A percentile compares a stretch with the other conserved stretches of the same genome.
phyloP scores from a whole-genome alignment of 129 eudicot genomes.

The Chrysanthemum makinoi region DNA sequence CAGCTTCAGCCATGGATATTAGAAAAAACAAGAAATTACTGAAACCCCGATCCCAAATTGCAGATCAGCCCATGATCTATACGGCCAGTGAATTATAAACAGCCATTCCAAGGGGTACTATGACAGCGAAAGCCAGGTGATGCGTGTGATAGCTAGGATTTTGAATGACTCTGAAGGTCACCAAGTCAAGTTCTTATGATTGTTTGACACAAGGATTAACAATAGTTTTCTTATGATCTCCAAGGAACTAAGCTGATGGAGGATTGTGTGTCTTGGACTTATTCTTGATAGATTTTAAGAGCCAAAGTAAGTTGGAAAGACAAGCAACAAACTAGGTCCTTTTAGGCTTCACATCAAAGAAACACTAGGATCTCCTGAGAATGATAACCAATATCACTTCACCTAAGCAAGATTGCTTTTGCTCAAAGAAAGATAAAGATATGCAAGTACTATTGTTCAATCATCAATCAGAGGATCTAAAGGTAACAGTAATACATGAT shows the following conservation, averaged over 20 bases:
- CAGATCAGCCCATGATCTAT: not conserved
- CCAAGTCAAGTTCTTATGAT: too few species aligned
- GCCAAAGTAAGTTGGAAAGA: slow-evolving; percentile 11
- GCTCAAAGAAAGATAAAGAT: slow-evolving; percentile 3
- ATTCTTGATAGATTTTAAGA: not conserved
- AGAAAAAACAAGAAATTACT: not conserved
- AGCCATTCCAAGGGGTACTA: not conserved
- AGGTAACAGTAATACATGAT: too few species aligned
- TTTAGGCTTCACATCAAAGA: slow-evolving; percentile 10
- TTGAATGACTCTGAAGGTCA: not conserved
- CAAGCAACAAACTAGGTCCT: not conserved
- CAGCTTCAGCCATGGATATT: too few species aligned
- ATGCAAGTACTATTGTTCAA: not conserved
- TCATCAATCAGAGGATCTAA: not conserved
- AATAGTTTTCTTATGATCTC: not conserved
- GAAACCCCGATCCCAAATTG: not conserved
- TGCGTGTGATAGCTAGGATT: slow-evolving; percentile 1
- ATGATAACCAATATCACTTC: slow-evolving; percentile 13
- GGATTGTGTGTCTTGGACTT: not conserved
- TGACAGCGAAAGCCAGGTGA: not conserved
- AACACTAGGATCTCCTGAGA: not conserved
- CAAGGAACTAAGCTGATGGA: slow-evolving; percentile 13
- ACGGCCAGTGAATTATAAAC: not conserved
- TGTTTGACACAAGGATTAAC: too few species aligned
- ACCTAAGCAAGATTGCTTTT: slow-evolving; percentile 5